A percentile compares a stretch with the other conserved stretches of the same genome.
phyloP scores from a whole-genome alignment of 164 flowering plant species.

The Aristolochia contorta region DNA sequence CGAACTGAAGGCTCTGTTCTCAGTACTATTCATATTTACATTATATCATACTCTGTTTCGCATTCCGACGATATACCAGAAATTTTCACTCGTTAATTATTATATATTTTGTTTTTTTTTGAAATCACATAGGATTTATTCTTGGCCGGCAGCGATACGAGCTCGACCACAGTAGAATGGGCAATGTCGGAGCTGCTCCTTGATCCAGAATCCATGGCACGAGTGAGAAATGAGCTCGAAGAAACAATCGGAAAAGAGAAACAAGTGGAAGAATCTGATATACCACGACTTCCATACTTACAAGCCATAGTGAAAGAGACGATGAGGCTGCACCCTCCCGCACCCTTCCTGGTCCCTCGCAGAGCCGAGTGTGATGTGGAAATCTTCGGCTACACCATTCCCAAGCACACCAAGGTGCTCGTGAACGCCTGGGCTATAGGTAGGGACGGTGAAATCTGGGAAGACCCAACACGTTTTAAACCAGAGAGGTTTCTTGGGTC shows the following conservation, averaged over 20 bases:
- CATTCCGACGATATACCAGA: too few relatives aligned
- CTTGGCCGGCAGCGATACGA: background rate
- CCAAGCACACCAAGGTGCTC: conserved; percentile 23
- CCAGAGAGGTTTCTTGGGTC: conserved; percentile 30
- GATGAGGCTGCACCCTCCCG: conserved; percentile 10
- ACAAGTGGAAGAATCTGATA: conserved; percentile 14
- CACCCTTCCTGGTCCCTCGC: conserved; percentile 16
- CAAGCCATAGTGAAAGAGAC: conserved; percentile 16
- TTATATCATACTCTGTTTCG: background rate
- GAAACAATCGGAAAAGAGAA: background rate
- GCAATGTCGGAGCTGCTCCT: conserved; percentile 5
- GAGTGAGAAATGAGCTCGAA: background rate
- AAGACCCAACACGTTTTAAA: conserved; percentile 12
- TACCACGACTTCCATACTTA: conserved; percentile 11
- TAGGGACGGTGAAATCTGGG: conserved; percentile 24
- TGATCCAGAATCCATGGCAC: conserved; percentile 1
- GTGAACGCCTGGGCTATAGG: conserved; percentile 35
- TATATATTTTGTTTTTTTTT: too few relatives aligned
- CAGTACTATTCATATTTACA: background rate
- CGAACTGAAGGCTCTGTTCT: background rate
- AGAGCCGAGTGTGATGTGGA: conserved; percentile 17
- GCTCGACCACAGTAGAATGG: conserved; percentile 4
- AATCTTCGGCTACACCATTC: conserved; percentile 20
- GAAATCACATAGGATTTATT: conserved; percentile 2
- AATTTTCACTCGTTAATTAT: background rate